phyloP scores from a whole-genome alignment of 176 grass and related monocot genomes.

The Bothriochloa decipiens region DNA sequence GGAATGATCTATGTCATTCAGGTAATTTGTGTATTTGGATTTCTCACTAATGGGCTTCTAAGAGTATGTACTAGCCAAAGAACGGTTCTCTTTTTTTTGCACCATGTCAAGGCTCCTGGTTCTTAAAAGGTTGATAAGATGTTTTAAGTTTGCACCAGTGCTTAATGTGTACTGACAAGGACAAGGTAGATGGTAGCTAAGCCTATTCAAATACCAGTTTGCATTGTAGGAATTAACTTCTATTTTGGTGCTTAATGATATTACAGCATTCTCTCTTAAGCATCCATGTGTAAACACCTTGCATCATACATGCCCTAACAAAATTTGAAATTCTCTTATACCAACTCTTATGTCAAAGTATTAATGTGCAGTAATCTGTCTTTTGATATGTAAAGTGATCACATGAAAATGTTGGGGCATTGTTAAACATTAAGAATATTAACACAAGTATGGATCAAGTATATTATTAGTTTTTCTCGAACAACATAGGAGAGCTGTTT shows the following conservation, averaged over 20 bases:
- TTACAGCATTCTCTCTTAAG: not conserved
- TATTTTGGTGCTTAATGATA: not conserved
- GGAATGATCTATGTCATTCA: conserved; percentile 81
- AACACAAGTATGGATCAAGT: not conserved
- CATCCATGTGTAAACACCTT: not conserved
- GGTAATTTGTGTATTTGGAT: conserved; percentile 37
- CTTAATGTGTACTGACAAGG: not conserved
- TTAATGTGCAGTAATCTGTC: not conserved
- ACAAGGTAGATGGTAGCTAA: not conserved
- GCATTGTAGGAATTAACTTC: not conserved
- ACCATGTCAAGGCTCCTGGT: not conserved
- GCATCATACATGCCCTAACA: not conserved
- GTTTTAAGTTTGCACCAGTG: not conserved
- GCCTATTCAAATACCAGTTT: not conserved
- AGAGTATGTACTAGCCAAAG: not conserved
- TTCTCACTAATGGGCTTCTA: conserved; percentile 3
- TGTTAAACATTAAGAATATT: not conserved
- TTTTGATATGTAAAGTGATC: conserved; percentile 6
- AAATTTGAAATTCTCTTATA: not conserved
- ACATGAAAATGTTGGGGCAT: not conserved
- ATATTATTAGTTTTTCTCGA: not conserved
- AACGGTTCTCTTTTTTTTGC: not conserved
- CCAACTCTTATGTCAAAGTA: not conserved
- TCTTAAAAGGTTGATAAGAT: not conserved
- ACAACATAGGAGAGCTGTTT: not conserved